These are phyloP conservation scores for Platismatia glauca DNA, from an alignment of 495 filamentous ascomycete genomes.

Conservation along the genomic window DNA sequence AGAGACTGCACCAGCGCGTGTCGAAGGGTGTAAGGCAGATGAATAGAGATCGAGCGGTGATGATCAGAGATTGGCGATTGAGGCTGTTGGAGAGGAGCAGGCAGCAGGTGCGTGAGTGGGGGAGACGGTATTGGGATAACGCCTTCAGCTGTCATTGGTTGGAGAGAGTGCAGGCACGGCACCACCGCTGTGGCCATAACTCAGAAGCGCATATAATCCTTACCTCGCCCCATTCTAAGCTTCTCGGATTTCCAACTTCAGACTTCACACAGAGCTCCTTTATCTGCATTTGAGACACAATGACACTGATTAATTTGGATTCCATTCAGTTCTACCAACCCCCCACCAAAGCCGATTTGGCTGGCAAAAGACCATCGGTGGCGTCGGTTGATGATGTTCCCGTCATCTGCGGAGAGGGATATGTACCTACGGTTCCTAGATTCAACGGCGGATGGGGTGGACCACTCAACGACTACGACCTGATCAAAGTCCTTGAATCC, in stretches of 20 bases:
- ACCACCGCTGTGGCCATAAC: not conserved
- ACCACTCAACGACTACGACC: not conserved
- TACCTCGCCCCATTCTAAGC: not conserved
- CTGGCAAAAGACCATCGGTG: not conserved
- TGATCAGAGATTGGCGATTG: not conserved
- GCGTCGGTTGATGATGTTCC: not conserved
- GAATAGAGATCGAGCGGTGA: conserved; percentile 3
- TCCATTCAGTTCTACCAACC: not conserved
- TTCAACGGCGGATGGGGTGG: not conserved
- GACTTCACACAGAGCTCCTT: not conserved
- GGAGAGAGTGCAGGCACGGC: not conserved
- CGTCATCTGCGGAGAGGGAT: not conserved
- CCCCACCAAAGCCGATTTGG: not conserved
- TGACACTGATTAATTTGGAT: not conserved
- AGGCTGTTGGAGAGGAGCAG: not conserved
- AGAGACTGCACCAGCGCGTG: not conserved
- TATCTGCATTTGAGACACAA: not conserved
- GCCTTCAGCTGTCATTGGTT: not conserved
- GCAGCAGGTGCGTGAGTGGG: not conserved
- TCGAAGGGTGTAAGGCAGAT: not conserved
- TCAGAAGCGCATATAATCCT: not conserved
- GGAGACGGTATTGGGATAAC: not conserved
- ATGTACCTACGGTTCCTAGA: not conserved
- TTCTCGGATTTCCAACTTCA: not conserved
- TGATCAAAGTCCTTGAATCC: not conserved